Evolutionary conservation across 1,139 yeast genomes (phyloP).

Genomic region (Geotrichum siamense): DNA sequence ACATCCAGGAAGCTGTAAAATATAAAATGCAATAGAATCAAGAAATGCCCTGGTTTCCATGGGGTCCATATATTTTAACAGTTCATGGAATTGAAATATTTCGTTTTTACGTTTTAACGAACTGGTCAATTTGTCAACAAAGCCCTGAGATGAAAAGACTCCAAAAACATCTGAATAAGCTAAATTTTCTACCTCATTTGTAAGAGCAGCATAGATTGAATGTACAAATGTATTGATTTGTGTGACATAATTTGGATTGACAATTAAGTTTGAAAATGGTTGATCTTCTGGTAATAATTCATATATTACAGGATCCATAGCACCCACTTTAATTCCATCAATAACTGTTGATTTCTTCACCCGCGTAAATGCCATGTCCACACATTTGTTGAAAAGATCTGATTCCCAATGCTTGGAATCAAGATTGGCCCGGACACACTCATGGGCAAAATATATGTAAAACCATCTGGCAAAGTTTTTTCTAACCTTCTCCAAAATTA

Average conservation of each 20-base stretch:
- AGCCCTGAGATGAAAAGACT: not conserved
- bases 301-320: not conserved
- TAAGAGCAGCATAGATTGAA: not conserved
- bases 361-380: conserved; percentile 9
- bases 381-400: conserved; percentile 1
- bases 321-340: conserved; percentile 2
- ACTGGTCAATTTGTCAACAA: not conserved
- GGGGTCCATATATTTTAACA: conserved; percentile 12
- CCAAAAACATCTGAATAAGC: not conserved
- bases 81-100: conserved; percentile 7
- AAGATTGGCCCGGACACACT: not conserved
- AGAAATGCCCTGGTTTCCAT: conserved; percentile 12
- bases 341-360: conserved; percentile 4
- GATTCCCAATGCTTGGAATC: conserved; percentile 5
- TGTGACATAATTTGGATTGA: not conserved
- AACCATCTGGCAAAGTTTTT: conserved; percentile 11
- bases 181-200: not conserved
- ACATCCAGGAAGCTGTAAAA: conserved; percentile 5
- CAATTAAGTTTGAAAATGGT: not conserved
- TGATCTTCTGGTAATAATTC: conserved; percentile 1
- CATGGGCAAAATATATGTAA: conserved; percentile 14
- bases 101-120: conserved; percentile 3
- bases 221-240: conserved; percentile 1
- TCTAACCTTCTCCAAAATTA: conserved; percentile 8
- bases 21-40: conserved; percentile 4